Evolutionary conservation across 73 alveolate genomes (phyloP), one percentile per base, ranked within the genome.

Genomic region (Uronychia binucleata): DNA sequence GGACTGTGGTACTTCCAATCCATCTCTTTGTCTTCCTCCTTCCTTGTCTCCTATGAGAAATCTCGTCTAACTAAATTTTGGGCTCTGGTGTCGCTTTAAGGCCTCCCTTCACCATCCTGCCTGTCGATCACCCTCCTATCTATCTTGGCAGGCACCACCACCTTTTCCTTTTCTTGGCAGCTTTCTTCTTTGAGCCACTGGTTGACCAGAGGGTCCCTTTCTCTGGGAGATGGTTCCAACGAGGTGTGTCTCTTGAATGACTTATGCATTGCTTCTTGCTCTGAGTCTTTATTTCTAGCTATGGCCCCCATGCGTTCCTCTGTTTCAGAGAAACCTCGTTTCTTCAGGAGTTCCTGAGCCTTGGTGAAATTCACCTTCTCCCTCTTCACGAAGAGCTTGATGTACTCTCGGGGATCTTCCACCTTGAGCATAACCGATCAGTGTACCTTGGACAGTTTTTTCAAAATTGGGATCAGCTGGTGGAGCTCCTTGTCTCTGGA

Each of bases 401-500:
- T 85, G 31, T 77, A 83, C 14, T 83, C 77, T 31, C 91, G 1
- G 28, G 77, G 86, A 57, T 85, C 91, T 30, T 85, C 34, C 11
- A 85, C 91, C 58, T 75, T 25, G 0, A n/a, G n/a, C n/a, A n/a
- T n/a, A n/a, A n/a, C n/a, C n/a, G n/a, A n/a, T n/a, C n/a, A n/a
- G n/a, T n/a, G n/a, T n/a, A n/a, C n/a, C n/a, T n/a, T n/a, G n/a
- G 95, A 90, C 0, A 89, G 74, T 67, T 84, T 58, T 74, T 83
- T 76, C 14, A 89, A 80, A n/a, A 85, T 32, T 1, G 95, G 92
- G 30, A 85, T 80, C 1, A 85, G 82, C 30, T 85, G 83, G 29
- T 32, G 88, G 75, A 96, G 89, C 57, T 95, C 94, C 77, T 92
- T 89, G 85, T 96, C 99, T 34, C 81, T 81, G 74, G 88, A 81